Conservation (phyloP, 1,284 basidiomycete species). For the Malassezia cuniculi region DNA sequence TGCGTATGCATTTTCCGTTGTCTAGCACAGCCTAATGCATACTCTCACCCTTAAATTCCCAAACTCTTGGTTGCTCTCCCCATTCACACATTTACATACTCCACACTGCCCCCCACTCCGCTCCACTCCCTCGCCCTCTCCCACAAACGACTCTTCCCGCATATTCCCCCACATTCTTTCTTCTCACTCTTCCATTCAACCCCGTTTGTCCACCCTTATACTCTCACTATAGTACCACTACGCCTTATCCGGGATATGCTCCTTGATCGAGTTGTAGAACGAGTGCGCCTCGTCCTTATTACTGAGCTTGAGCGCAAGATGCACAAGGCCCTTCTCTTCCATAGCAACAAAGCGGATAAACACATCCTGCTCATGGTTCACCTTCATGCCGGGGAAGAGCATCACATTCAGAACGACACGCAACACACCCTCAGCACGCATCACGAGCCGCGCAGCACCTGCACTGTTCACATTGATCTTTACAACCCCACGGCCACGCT, state of each 20-base stretch:
- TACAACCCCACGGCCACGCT: conserved; percentile 69
- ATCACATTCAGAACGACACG: conserved; percentile 70
- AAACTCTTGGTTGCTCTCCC: too few species aligned
- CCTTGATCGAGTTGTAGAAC: conserved; percentile 1
- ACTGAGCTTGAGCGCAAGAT: conserved; percentile 35
- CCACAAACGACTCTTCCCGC: too few species aligned
- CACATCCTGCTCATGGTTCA: conserved; percentile 57
- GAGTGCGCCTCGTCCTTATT: conserved; percentile 6
- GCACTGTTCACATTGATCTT: conserved; percentile 59
- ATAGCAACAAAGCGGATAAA: conserved; percentile 38
- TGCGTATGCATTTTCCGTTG: too few species aligned
- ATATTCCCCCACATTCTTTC: too few species aligned
- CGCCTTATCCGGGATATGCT: conserved; percentile 10
- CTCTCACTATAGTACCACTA: too few species aligned
- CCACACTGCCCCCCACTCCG: too few species aligned
- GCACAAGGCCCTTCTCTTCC: conserved; percentile 30
- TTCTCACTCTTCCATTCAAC: too few species aligned
- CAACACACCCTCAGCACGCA: conserved; percentile 86
- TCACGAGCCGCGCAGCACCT: conserved; percentile 53
- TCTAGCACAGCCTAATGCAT: too few species aligned
- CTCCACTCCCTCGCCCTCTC: too few species aligned
- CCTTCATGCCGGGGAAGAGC: conserved; percentile 73
- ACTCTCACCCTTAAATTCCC: too few species aligned
- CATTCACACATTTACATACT: too few species aligned
- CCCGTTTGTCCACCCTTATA: too few species aligned